phyloP scores from a whole-genome alignment of 306 rosid genomes.

The Rosa lucieae region DNA sequence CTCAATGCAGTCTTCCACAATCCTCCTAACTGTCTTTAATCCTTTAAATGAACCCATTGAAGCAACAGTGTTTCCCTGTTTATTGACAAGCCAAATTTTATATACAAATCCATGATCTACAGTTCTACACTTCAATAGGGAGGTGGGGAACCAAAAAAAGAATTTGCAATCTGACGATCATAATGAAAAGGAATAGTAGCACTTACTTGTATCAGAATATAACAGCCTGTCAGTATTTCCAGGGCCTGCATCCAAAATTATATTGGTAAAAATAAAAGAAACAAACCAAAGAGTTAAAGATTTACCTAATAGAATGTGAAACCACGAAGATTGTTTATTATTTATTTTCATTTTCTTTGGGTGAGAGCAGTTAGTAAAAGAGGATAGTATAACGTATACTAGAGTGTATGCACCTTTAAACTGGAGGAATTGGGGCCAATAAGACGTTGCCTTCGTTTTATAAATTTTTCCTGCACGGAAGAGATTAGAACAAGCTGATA shows the following conservation, averaged over 20 bases:
- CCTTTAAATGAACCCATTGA: constrained; percentile 93
- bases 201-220: constrained; percentile 84
- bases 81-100: constrained; percentile 16
- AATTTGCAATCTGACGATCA: neutral
- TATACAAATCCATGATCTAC: constrained; percentile 5
- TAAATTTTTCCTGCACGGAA: constrained; percentile 73
- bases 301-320: neutral
- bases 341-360: neutral
- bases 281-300: constrained; percentile 3
- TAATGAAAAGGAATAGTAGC: constrained; percentile 19
- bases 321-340: neutral
- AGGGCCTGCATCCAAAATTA: constrained; percentile 50
- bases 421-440: constrained; percentile 89
- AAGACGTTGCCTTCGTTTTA: constrained; percentile 82
- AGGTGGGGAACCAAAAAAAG: neutral
- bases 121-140: neutral
- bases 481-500: neutral
- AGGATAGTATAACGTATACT: neutral
- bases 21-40: constrained; percentile 75
- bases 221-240: constrained; percentile 74
- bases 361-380: constrained; percentile 1
- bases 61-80: constrained; percentile 82
- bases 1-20: constrained; percentile 84
- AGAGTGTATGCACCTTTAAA: constrained; percentile 56
- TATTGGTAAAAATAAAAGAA: constrained; percentile 1